phyloP scores from a whole-genome alignment of 2,329 filamentous ascomycete genomes.

The Ophiostoma pallidulum region DNA sequence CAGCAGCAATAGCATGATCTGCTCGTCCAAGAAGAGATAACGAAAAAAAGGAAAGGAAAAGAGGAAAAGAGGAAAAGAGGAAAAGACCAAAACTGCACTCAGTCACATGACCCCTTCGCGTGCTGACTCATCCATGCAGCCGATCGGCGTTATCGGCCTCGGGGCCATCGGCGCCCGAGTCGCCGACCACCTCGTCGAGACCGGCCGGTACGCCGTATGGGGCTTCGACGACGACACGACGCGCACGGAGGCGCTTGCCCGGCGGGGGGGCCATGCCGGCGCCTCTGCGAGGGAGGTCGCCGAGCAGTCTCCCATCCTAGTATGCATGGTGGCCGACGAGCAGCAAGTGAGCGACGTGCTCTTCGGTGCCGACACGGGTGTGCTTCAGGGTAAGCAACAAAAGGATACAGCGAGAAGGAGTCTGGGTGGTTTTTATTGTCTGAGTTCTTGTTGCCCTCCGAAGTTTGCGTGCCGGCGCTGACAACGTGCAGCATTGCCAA shows the following conservation, averaged over 20 bases:
- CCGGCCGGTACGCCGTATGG: slow-evolving; percentile 52
- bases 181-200: slow-evolving; percentile 60
- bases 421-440: too few species aligned
- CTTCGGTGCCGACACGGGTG: too few species aligned
- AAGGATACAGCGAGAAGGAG: too few species aligned
- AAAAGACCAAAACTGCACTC: too few species aligned
- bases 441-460: too few species aligned
- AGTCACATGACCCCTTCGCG: too few species aligned
- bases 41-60: too few species aligned
- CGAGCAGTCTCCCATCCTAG: slow-evolving; percentile 46
- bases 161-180: slow-evolving; percentile 75
- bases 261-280: slow-evolving; percentile 52
- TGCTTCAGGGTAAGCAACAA: neutral
- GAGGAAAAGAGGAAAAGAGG: too few species aligned
- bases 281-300: slow-evolving; percentile 53
- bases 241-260: slow-evolving; percentile 53
- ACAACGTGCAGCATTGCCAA: slow-evolving; percentile 38
- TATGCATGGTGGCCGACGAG: slow-evolving; percentile 66
- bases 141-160: slow-evolving; percentile 59
- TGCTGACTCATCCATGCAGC: too few species aligned
- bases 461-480: too few species aligned
- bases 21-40: too few species aligned
- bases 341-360: neutral
- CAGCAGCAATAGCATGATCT: too few species aligned
- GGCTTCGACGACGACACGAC: slow-evolving; percentile 62